These are phyloP conservation scores for Populus deltoides DNA, from an alignment of 345 rosid genomes.

Conservation along the genomic window DNA sequence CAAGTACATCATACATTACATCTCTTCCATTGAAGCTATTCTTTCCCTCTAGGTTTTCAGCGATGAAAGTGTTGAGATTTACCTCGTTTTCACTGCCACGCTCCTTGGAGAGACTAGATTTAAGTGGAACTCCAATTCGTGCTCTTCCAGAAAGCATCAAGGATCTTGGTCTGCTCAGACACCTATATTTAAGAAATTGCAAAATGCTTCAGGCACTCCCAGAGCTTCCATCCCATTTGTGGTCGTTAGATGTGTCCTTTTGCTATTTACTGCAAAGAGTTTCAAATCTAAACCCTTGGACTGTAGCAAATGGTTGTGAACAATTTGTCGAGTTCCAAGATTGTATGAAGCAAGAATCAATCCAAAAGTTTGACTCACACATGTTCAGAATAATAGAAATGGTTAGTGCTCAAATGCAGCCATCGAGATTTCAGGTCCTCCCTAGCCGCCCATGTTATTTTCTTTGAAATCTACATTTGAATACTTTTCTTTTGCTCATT, in stretches of 20 bases:
- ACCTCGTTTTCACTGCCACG: neutral
- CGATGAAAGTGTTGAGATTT: no score
- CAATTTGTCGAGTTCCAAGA: neutral
- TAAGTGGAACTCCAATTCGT: neutral
- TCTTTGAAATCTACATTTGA: no score
- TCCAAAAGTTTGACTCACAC: neutral
- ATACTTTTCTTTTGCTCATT: no score
- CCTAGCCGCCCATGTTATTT: no score
- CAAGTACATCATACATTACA: neutral
- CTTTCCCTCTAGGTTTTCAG: neutral
- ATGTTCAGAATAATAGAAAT: no score
- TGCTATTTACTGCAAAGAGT: neutral
- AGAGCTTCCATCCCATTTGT: neutral
- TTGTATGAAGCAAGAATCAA: neutral
- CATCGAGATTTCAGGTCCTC: no score
- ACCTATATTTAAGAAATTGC: accelerated
- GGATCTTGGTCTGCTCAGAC: neutral
- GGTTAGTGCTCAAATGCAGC: no score
- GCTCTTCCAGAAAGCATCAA: neutral
- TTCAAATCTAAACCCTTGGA: neutral
- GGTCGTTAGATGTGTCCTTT: neutral
- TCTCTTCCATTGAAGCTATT: no score
- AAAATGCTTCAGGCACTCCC: neutral
- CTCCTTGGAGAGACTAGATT: neutral
- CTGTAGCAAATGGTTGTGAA: neutral